Evolutionary conservation across 805 yeast species (phyloP), one percentile per base, ranked within the genome.

Genomic region (Yamadazyma philogaea): DNA sequence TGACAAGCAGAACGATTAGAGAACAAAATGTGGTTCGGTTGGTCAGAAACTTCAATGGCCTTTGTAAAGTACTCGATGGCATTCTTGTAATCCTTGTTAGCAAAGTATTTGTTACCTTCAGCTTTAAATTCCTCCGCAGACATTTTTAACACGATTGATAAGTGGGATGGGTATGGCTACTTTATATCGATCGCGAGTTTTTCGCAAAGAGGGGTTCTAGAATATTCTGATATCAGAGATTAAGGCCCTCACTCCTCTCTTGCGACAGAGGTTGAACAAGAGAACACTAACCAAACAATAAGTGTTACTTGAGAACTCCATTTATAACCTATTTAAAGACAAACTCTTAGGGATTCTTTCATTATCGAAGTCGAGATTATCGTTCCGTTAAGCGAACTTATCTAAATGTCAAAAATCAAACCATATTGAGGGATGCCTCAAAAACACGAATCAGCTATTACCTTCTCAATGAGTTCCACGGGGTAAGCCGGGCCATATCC

Each of bases 1-100:
- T 83, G 83, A 44, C 88, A 78, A 11, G 96, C 99, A 8, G 98
- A 90, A 64, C 99, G 82, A 71, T 93, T 93, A 39, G 97, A 89
- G 63, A 73, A 90, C 42, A 93, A 74, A 14, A 93, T 97, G 61
- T 91, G 97, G 64, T 91, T 93, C 49, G 97, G 96, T 5, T 74
- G 50, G 34, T 82, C 73, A 0, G 96, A 81, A 11, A 78, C 87
- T 34, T 81, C 95, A 56, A 91, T 93, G 26, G 97, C 99, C 62
- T 86, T 76, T 15, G 91, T 68, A 68, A 93, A 93, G 40, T 71
- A 65, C 27, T 84, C 95, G 44, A 84, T 79, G 32, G 99, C 98
- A 52, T 79, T 75, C 17, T 71, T 69, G 61, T 79, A 93, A 42
- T 91, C 87, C 66, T 93, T 91, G 40, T 89, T 87, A 18, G 88